Conservation (phyloP, 2,329 filamentous ascomycete genomes). For the Fusarium aywerte region DNA sequence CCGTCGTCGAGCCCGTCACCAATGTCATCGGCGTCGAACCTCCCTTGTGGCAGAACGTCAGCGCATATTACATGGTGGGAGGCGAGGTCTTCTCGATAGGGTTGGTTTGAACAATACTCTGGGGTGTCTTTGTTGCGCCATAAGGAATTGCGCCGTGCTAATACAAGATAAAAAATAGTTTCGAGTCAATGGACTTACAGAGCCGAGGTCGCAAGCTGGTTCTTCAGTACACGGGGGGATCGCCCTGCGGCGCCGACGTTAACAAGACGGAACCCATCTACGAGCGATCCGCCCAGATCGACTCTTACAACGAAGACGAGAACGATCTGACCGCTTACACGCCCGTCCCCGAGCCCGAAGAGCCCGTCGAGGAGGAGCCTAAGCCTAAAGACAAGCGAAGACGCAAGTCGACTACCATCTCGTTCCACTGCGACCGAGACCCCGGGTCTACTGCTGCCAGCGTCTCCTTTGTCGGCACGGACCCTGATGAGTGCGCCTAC, state of each 20-base stretch:
- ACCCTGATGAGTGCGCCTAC: slow-evolving; percentile 92
- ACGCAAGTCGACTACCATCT: slow-evolving; percentile 86
- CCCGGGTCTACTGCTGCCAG: slow-evolving; percentile 73
- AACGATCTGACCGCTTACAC: slow-evolving; percentile 24
- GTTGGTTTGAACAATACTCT: slow-evolving; percentile 56
- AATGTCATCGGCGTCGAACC: slow-evolving; percentile 73
- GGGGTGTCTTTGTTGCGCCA: not conserved
- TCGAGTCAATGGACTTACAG: slow-evolving; percentile 62
- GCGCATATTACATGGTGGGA: slow-evolving; percentile 77
- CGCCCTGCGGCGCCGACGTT: slow-evolving; percentile 70
- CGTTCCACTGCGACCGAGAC: slow-evolving; percentile 91
- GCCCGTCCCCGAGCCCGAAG: slow-evolving; percentile 23
- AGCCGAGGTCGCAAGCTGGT: slow-evolving; percentile 79
- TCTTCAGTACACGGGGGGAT: slow-evolving; percentile 80
- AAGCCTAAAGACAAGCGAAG: slow-evolving; percentile 49
- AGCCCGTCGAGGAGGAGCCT: slow-evolving; percentile 35
- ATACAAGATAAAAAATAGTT: slow-evolving; percentile 41
- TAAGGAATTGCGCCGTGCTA: slow-evolving; percentile 20
- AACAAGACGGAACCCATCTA: slow-evolving; percentile 50
- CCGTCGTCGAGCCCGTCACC: slow-evolving; percentile 74
- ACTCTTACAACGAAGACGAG: slow-evolving; percentile 46
- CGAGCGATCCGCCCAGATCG: slow-evolving; percentile 46
- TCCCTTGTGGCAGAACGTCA: slow-evolving; percentile 75
- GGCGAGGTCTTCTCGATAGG: slow-evolving; percentile 79
- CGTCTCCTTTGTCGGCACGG: slow-evolving; percentile 83